Evolutionary conservation across 1,139 yeast genomes (phyloP).

Genomic region (Yamadazyma triangularis): DNA sequence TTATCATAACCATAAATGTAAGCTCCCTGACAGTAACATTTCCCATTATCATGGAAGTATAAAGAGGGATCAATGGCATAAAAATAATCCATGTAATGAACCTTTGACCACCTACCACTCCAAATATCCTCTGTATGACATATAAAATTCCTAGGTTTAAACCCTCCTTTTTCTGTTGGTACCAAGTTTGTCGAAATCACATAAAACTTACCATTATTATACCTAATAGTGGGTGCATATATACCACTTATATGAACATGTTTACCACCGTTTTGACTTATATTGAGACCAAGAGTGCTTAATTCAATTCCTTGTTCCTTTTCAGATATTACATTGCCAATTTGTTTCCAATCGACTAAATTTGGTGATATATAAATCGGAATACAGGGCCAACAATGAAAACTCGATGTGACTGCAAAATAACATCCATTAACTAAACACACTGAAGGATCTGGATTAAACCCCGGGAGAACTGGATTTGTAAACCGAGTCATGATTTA

Average conservation of each 20-base stretch:
- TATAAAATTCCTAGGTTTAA: conserved; percentile 7
- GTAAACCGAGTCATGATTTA: conserved; percentile 5
- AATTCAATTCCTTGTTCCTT: conserved; percentile 7
- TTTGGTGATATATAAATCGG: conserved; percentile 7
- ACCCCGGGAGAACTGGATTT: conserved; percentile 7
- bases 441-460: conserved; percentile 8
- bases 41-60: conserved; percentile 7
- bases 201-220: conserved; percentile 8
- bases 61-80: conserved; percentile 9
- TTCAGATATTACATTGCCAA: conserved; percentile 7
- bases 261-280: conserved; percentile 2
- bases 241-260: conserved; percentile 3
- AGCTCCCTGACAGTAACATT: conserved; percentile 9
- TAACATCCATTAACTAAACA: conserved; percentile 7
- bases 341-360: conserved; percentile 8
- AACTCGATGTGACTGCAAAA: conserved; percentile 7
- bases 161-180: conserved; percentile 4
- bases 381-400: conserved; percentile 7
- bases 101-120: conserved; percentile 7
- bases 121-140: conserved; percentile 9
- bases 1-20: conserved; percentile 8
- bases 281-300: conserved; percentile 4
- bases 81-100: conserved; percentile 4
- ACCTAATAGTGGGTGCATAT: conserved; percentile 8
- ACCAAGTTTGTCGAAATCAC: conserved; percentile 5